Base-by-base conservation (phyloP, 2,329 filamentous ascomycete species). In the Penicillium sclerotigenum region DNA sequence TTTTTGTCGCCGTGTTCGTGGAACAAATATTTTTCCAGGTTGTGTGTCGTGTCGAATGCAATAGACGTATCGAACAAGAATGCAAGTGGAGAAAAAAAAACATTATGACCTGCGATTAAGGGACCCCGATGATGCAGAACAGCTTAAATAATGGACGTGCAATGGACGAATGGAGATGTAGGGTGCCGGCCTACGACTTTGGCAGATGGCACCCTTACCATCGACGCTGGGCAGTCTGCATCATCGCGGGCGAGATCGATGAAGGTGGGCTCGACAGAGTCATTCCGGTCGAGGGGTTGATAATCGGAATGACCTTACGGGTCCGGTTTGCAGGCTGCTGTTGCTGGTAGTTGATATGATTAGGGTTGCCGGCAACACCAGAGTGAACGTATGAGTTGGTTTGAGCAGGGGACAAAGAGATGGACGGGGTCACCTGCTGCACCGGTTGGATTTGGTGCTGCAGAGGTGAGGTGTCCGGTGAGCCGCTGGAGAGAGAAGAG, bases 281-380 rank as follows among this genome's bases (percentile, higher is more conserved):
- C 74, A 91, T 86, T 70, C 94, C 91, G 55, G 93, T 97, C 65
- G 85, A 89, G 52, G 94, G 94, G 81, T 99, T 96, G 77, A 97
- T 90, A 73, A 99, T 99, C 57, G 93, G 93, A 65, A 97, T 97
- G 70, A 94, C 91, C 75, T 97, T 97, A 76, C 91, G 90, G 56
- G 88, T 86, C 65, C 94, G 90, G 62, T 92, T 90, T 59, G 92
- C 83, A 59, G 92, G 91, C 80, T 97, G 93, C 77, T 96, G 91
- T 80, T 97, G 93, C 77, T 96, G 91, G 60, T 95, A 81, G 79
- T 96, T 97, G 67, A 93, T 81, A 76, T 85, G 85, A 68, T 86
- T 87, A 64, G 71, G 62, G 74, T 78, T 81, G 68, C 89, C 86
- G 75, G 84, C 89, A 66, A 81, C 80, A 67, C 87, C 87, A 29